These are phyloP conservation scores for Blastobotrys apis DNA, from an alignment of 1,139 yeast genomes.

Conservation along the genomic window DNA sequence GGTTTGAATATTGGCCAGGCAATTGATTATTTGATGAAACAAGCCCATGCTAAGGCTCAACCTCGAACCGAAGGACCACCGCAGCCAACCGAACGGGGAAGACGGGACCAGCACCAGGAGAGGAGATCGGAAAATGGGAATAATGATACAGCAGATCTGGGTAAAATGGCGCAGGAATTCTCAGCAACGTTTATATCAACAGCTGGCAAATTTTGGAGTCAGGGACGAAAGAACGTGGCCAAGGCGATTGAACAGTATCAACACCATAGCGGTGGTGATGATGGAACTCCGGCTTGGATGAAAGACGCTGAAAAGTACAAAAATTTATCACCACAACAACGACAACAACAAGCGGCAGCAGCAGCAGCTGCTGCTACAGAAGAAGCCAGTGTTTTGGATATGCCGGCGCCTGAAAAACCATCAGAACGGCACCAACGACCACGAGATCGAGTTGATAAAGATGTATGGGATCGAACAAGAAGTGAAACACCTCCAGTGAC, in stretches of 20 bases:
- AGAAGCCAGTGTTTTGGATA: conserved; percentile 7
- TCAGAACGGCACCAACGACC: background rate
- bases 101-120: background rate
- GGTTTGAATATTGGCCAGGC: conserved; percentile 65
- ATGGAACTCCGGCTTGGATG: conserved; percentile 78
- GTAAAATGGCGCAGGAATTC: conserved; percentile 53
- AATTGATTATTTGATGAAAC: conserved; percentile 61
- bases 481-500: background rate
- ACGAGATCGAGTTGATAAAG: background rate
- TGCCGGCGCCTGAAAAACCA: background rate
- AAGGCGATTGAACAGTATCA: conserved; percentile 64
- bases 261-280: conserved; percentile 34
- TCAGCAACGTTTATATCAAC: conserved; percentile 58
- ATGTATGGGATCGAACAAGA: background rate
- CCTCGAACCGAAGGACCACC: conserved; percentile 8
- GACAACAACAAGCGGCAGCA: background rate
- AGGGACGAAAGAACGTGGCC: conserved; percentile 58
- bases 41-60: conserved; percentile 43
- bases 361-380: background rate
- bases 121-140: background rate
- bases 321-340: background rate
- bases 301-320: conserved; percentile 43
- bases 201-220: conserved; percentile 57
- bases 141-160: conserved; percentile 31
- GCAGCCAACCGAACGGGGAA: background rate